Evolutionary conservation across 2,329 filamentous ascomycete species (phyloP).

Genomic region (Lecanicillium sp.): DNA sequence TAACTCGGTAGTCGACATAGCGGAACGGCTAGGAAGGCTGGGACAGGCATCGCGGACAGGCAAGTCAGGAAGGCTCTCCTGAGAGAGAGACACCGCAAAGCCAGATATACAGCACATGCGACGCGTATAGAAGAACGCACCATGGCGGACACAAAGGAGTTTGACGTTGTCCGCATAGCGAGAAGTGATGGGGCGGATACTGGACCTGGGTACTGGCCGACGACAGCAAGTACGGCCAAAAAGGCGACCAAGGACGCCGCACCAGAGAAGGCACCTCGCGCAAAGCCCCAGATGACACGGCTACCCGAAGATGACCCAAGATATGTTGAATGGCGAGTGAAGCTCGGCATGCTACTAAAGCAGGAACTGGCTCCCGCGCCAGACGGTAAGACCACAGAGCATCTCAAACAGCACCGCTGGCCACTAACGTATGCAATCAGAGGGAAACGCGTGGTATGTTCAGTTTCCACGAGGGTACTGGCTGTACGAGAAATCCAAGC

Average conservation of each 20-base stretch:
- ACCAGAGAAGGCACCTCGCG: conserved; percentile 27
- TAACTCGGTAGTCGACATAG: too few species aligned
- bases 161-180: conserved; percentile 32
- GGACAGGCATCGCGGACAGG: too few species aligned
- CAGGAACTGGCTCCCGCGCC: conserved; percentile 34
- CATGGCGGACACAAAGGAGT: conserved; percentile 30
- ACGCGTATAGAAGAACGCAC: not conserved
- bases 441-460: conserved; percentile 36
- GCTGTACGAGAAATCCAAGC: conserved; percentile 39
- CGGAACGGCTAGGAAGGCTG: too few species aligned
- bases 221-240: conserved; percentile 23
- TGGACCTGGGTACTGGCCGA: conserved; percentile 37
- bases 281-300: conserved; percentile 35
- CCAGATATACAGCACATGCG: too few species aligned
- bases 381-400: conserved; percentile 23
- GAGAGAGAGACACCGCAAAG: too few species aligned
- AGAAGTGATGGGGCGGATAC: conserved; percentile 39
- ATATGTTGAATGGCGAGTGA: conserved; percentile 37
- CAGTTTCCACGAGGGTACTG: conserved; percentile 38
- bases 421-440: conserved; percentile 15
- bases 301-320: conserved; percentile 34
- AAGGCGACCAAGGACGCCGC: conserved; percentile 26
- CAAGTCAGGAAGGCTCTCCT: too few species aligned
- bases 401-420: not conserved
- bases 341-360: conserved; percentile 36